Base-by-base conservation (phyloP, 2,329 filamentous ascomycete genomes). In the Monosporascus sp. region DNA sequence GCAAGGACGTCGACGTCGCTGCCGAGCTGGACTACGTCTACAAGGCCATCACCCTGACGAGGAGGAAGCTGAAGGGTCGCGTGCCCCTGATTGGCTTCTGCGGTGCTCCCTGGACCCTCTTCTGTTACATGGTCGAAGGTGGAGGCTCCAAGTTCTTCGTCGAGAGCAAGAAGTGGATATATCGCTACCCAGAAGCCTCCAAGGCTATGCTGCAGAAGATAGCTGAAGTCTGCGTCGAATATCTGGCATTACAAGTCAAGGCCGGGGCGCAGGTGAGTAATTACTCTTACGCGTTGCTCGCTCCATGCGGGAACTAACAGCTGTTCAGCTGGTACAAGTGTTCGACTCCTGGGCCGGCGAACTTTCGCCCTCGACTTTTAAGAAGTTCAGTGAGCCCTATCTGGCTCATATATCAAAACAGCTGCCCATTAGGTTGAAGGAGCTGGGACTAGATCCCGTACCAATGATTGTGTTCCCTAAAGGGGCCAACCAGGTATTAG, bases 121-220 rank as follows among this genome's bases (percentile, higher is more conserved):
- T 99, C 66, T 96, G 93, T 76, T 99, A 99, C 76, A 99, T 99
- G 94, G 90, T 97, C 18, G 94, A 99, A 73, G 94, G 94, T 17
- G 94, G 94, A 47, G 94, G 94, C 44, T 95, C 88, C 62, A 97
- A 97, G 77, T 78, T 97, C 67, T 97, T 97, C 75, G 85, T 89
- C 55, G 87, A 96, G 73, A 88, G 84, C 65, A 99, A 99, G 81
- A 96, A 89, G 25, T 99, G 94, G 94, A 85, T 97, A 55, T 99
- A 93, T 79, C 90, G 84, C 71, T 90, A 97, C 65, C 81, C 88
- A 0, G 79, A 88, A 58, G 90, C 88, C 68, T 85, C 87, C 56
- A 91, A 94, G 75, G 83, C 79, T 56, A 73, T 99, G 59, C 75
- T 99, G 58, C 84, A 90, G 68, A 97, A 96, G 79, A 96, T 99